Conservation (phyloP, 306 rosid species). For the Malus fusca region DNA sequence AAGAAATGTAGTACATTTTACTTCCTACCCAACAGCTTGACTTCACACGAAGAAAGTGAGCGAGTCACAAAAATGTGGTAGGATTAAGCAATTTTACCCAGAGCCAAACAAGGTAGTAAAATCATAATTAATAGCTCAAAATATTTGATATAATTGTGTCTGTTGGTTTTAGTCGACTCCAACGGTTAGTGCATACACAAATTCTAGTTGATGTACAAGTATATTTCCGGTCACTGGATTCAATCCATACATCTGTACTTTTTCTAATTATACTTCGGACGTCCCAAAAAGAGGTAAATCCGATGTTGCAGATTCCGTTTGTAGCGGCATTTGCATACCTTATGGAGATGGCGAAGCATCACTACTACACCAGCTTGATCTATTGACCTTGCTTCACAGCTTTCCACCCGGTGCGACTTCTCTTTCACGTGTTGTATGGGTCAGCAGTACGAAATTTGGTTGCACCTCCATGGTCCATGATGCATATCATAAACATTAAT, state of each 20-base stretch:
- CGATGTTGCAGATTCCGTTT: neutral
- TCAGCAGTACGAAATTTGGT: conserved; percentile 30
- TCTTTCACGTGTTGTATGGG: conserved; percentile 16
- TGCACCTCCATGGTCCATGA: conserved; percentile 10
- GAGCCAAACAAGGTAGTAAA: neutral
- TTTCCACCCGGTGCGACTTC: neutral
- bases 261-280: neutral
- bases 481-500: conserved; percentile 4
- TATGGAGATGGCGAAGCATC: neutral
- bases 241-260: neutral
- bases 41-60: too few relatives aligned
- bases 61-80: neutral
- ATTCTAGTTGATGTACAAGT: neutral
- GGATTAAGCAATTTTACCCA: neutral
- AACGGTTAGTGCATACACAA: neutral
- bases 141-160: neutral
- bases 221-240: neutral
- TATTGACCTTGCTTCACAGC: neutral
- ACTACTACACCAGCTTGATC: neutral
- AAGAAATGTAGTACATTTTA: too few relatives aligned
- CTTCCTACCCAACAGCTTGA: too few relatives aligned
- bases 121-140: neutral
- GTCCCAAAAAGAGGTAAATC: neutral
- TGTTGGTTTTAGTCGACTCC: neutral
- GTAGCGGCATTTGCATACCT: neutral